Evolutionary conservation across 176 grass and related monocot genomes (phyloP).

Genomic region (Aegilops tauschii): DNA sequence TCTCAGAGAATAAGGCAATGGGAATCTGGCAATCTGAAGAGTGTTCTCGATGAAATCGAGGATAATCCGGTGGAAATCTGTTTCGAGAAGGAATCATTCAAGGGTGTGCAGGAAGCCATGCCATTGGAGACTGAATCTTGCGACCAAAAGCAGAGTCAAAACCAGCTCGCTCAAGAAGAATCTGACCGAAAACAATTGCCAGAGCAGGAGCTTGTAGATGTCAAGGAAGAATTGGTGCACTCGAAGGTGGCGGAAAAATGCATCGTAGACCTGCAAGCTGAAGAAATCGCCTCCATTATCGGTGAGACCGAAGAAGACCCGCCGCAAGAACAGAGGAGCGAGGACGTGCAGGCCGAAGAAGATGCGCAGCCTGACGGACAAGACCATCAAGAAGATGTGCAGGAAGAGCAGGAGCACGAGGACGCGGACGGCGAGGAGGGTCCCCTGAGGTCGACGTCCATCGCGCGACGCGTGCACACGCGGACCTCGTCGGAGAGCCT

Average conservation of each 20-base stretch:
- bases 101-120: neutral
- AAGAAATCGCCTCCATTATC: too few species aligned
- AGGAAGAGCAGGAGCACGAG: neutral
- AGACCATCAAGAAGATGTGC: too few species aligned
- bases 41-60: neutral
- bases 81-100: neutral
- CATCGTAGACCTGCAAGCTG: neutral
- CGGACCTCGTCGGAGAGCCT: slow-evolving; percentile 43
- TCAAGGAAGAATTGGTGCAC: slow-evolving; percentile 22
- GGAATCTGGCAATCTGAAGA: slow-evolving; percentile 32
- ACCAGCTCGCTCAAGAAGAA: slow-evolving; percentile 12
- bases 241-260: neutral
- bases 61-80: neutral
- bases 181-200: neutral
- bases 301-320: neutral
- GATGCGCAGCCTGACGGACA: neutral
- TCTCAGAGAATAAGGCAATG: slow-evolving; percentile 24
- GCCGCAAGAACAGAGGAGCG: neutral
- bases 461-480: slow-evolving; percentile 35
- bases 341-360: neutral
- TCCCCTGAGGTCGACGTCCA: slow-evolving; percentile 41
- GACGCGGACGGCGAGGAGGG: slow-evolving; percentile 11
- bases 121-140: slow-evolving; percentile 2
- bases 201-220: neutral
- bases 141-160: neutral